phyloP scores from a whole-genome alignment of 345 rosid species.

The Citrus hindsii region DNA sequence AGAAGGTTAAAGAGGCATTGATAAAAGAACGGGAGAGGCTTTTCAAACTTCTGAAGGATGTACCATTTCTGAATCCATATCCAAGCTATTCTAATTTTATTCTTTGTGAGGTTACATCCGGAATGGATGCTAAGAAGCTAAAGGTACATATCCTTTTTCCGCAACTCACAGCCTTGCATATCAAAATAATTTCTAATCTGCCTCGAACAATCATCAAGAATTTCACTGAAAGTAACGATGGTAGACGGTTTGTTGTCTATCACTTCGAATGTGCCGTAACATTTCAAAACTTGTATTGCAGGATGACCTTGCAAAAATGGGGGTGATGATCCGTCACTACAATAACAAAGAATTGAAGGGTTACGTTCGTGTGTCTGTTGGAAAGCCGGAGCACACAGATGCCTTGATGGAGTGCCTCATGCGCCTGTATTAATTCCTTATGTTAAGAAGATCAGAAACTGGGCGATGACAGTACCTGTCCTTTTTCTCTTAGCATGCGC shows the following conservation, averaged over 20 bases:
- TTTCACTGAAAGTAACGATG: not conserved
- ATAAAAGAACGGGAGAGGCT: conserved; percentile 76
- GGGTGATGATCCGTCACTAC: conserved; percentile 94
- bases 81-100: conserved; percentile 88
- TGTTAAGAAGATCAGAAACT: not conserved
- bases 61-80: conserved; percentile 77
- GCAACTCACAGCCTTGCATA: not conserved
- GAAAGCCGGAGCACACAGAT: conserved; percentile 86
- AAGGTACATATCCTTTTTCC: conserved; percentile 37
- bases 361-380: conserved; percentile 71
- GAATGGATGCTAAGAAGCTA: conserved; percentile 81
- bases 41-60: conserved; percentile 54
- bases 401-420: conserved; percentile 56
- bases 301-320: conserved; percentile 87
- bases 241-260: not conserved
- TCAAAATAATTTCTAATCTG: not conserved
- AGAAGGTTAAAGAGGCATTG: conserved; percentile 75
- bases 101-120: conserved; percentile 77
- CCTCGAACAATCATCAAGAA: not conserved
- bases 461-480: not conserved
- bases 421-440: conserved; percentile 31
- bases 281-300: conserved; percentile 17
- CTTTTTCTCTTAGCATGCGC: not conserved
- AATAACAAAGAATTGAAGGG: conserved; percentile 73
- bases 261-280: not conserved